These are phyloP conservation scores for Chlamydomonas reinhardtii DNA, from an alignment of 163 green algal genomes.

Conservation along the genomic window DNA sequence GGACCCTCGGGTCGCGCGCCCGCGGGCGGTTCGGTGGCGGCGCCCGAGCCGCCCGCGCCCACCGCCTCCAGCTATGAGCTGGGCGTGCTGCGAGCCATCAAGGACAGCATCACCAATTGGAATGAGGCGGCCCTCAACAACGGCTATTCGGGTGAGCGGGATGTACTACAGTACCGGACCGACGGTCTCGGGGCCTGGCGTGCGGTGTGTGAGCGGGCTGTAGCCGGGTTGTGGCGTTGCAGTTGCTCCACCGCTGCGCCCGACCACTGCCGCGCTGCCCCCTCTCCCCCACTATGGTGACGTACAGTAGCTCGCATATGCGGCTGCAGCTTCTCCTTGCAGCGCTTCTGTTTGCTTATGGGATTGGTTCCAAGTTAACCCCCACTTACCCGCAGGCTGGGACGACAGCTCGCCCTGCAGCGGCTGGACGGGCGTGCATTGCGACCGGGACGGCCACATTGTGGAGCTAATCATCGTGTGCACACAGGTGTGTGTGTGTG, in stretches of 20 bases:
- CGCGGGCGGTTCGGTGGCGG: too few species aligned
- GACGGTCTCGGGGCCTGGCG: too few species aligned
- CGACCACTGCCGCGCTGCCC: not conserved
- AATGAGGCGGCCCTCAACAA: constrained; percentile 1
- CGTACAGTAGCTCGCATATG: too few species aligned
- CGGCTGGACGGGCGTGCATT: constrained; percentile 45
- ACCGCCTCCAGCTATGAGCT: not conserved
- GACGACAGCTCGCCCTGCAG: constrained; percentile 11
- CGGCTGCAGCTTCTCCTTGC: too few species aligned
- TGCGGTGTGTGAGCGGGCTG: too few species aligned
- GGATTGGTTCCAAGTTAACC: too few species aligned
- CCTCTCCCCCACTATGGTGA: too few species aligned
- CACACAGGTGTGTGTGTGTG: constrained; percentile 1
- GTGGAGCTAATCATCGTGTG: constrained; percentile 41
- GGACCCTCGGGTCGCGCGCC: too few species aligned
- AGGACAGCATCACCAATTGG: constrained; percentile 21
- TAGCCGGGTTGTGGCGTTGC: too few species aligned
- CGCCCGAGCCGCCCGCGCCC: too few species aligned
- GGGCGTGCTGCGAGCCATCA: not conserved
- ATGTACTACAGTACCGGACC: too few species aligned
- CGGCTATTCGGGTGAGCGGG: constrained; percentile 21
- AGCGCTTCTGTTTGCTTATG: too few species aligned
- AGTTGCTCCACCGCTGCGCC: not conserved
- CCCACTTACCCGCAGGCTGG: constrained; percentile 10
- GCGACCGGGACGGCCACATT: constrained; percentile 14